Evolutionary conservation across 1,139 yeast genomes (phyloP), one percentile per base, ranked within the genome.

Genomic region (Torulaspora pretoriensis): DNA sequence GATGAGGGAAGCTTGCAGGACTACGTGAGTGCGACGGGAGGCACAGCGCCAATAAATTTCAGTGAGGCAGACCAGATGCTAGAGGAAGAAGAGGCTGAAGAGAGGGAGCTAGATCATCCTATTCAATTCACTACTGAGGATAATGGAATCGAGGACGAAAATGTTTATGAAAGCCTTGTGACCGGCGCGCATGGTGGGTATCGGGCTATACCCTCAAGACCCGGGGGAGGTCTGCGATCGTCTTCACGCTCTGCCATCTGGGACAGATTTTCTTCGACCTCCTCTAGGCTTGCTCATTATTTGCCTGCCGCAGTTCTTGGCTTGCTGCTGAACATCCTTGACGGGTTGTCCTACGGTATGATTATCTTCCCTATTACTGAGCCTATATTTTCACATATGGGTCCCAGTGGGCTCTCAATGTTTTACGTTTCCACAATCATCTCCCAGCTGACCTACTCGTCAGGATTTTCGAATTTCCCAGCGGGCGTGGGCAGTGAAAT

Each of bases 321-420:
- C 0, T 73, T 89, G 0, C 68, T 92, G 38, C 71, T 92, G 38
- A 92, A 92, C 60, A 84, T 92, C 40, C 74, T 92, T 44, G 98
- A 92, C 66, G 98, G 96, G 0, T 73, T 92, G 41, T 88, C 96
- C 0, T 92, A 92, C 63, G 98, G 98, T 38, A 90, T 92, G 97
- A 90, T 92, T 60, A 80, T 92, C 72, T 92, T 92, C 68, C 98
- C 98, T 0, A 74, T 90, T 25, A 82, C 95, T 34, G 90, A 84
- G 51, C 77, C 89, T 0, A 65, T 84, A 0, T 92, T 92, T 62
- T 71, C 89, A 1, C 70, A 75, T 9, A 69, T 92, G 59, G 97
- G 94, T 0, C 89, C 97, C 0, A 78, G 88, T 0, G 98, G 98
- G 0, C 67, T 92, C 33, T 85, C 97, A 2, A 87, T 92, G 95